A percentile compares a stretch with the other conserved stretches of the same genome.
These are phyloP conservation scores for Leishmania aethiopica DNA, from an alignment of 208 protist species.

Conservation along the genomic window DNA sequence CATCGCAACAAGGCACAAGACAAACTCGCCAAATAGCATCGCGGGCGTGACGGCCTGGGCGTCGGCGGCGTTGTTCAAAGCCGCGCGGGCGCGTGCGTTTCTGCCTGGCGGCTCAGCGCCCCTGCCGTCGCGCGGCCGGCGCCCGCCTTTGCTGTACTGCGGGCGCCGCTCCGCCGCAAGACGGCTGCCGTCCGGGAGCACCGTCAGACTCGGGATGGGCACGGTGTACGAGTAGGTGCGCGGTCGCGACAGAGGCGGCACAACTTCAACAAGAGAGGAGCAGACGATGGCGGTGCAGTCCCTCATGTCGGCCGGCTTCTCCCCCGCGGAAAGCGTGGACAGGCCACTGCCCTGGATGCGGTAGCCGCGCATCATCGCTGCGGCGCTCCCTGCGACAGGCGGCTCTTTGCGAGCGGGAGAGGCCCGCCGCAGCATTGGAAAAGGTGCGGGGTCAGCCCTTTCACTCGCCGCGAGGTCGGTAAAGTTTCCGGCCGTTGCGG, in stretches of 20 bases:
- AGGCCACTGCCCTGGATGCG: slow-evolving; percentile 51
- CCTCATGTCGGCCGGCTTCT: slow-evolving; percentile 17
- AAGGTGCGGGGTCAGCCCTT: background rate
- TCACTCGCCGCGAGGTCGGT: background rate
- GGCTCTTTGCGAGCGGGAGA: background rate
- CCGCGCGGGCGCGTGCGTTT: background rate
- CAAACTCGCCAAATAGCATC: slow-evolving; percentile 45
- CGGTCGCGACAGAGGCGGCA: slow-evolving; percentile 43
- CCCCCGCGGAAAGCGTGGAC: slow-evolving; percentile 10
- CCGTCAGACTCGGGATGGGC: slow-evolving; percentile 40
- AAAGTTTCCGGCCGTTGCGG: background rate
- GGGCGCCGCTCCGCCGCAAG: slow-evolving; percentile 11
- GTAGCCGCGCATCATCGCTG: slow-evolving; percentile 14
- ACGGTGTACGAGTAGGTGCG: slow-evolving; percentile 68
- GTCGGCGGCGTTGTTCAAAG: background rate
- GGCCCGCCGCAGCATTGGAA: background rate
- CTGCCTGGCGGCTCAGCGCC: background rate
- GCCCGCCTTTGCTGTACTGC: background rate
- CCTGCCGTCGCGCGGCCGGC: slow-evolving; percentile 5
- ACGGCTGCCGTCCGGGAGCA: slow-evolving; percentile 31
- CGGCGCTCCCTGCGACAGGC: background rate
- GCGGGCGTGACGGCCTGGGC: background rate
- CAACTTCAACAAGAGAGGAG: slow-evolving; percentile 39
- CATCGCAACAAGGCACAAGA: slow-evolving; percentile 6
- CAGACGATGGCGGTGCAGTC: slow-evolving; percentile 23